These are phyloP conservation scores for Myochromella boudieri DNA, from an alignment of 768 basidiomycete genomes.

Conservation along the genomic window DNA sequence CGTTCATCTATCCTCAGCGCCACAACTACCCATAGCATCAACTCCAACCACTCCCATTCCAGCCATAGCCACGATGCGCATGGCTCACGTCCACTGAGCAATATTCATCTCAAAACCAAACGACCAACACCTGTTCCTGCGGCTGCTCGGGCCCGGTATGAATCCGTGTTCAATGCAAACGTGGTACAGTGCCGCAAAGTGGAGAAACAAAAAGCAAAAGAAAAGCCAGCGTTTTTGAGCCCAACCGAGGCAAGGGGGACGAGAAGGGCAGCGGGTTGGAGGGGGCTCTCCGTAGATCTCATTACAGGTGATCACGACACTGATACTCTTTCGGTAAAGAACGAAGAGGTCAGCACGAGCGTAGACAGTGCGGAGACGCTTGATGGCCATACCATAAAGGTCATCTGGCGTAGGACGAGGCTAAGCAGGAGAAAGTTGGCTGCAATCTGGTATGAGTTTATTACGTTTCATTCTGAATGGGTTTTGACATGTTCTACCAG, in stretches of 20 bases:
- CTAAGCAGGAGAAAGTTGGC: constrained; percentile 51
- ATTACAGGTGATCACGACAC: constrained; percentile 42
- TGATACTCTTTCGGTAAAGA: constrained; percentile 9
- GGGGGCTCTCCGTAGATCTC: constrained; percentile 68
- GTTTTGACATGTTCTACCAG: constrained; percentile 33
- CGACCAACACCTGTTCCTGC: constrained; percentile 71
- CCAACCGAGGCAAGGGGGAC: constrained; percentile 39
- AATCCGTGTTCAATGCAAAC: constrained; percentile 64
- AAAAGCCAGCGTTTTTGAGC: constrained; percentile 32
- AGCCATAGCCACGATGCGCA: constrained; percentile 19
- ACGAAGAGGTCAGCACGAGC: constrained; percentile 29
- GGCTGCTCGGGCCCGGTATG: constrained; percentile 64
- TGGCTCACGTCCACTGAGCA: constrained; percentile 12
- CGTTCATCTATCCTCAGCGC: constrained; percentile 63
- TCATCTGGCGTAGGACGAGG: constrained; percentile 64
- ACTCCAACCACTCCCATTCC: constrained; percentile 29
- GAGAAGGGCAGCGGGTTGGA: constrained; percentile 71
- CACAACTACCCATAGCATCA: constrained; percentile 34
- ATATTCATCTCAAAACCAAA: constrained; percentile 26
- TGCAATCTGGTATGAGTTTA: constrained; percentile 67
- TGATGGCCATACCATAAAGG: constrained; percentile 53
- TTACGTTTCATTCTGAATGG: not conserved
- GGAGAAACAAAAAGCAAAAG: constrained; percentile 29
- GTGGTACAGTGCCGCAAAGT: constrained; percentile 47
- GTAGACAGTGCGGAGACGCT: constrained; percentile 47